These are phyloP conservation scores for Paratrypanosoma confusum DNA, from an alignment of 208 protist genomes.

Conservation along the genomic window DNA sequence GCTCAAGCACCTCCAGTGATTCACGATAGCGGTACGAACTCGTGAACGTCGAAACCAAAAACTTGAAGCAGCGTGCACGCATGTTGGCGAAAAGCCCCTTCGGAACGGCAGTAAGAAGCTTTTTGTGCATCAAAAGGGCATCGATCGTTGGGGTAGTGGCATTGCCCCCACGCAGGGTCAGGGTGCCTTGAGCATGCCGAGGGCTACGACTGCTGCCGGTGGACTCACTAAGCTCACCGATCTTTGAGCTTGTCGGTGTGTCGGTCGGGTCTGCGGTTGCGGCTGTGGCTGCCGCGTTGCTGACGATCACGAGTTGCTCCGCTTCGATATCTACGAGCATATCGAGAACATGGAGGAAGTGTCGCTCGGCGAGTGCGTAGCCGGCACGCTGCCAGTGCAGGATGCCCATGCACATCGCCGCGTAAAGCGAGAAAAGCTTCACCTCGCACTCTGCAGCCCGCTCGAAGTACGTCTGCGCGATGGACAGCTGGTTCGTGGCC, in stretches of 20 bases:
- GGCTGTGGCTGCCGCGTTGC: too few species aligned
- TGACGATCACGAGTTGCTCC: too few species aligned
- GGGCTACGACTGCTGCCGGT: too few species aligned
- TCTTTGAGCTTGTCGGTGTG: too few species aligned
- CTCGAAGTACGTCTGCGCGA: slow-evolving; percentile 59
- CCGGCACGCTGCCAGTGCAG: slow-evolving; percentile 70
- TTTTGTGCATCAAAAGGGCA: not conserved
- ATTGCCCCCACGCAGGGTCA: too few species aligned
- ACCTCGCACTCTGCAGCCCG: slow-evolving; percentile 21
- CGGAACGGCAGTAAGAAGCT: slow-evolving; percentile 21
- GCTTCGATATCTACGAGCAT: too few species aligned
- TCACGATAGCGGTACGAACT: slow-evolving; percentile 82
- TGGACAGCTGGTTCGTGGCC: slow-evolving; percentile 58
- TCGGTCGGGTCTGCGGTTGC: too few species aligned
- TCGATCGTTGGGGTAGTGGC: not conserved
- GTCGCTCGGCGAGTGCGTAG: slow-evolving; percentile 58
- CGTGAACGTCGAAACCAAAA: slow-evolving; percentile 54
- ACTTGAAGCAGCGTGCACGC: slow-evolving; percentile 36
- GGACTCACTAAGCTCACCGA: too few species aligned
- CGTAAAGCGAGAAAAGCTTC: slow-evolving; percentile 42
- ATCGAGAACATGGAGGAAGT: slow-evolving; percentile 35
- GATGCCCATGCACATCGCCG: slow-evolving; percentile 52
- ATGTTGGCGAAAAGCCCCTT: slow-evolving; percentile 35
- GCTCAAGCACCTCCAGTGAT: slow-evolving; percentile 75
- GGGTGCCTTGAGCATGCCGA: too few species aligned